These are phyloP conservation scores for Neonothopanus nambi DNA, from an alignment of 1,284 basidiomycete genomes.

Conservation along the genomic window DNA sequence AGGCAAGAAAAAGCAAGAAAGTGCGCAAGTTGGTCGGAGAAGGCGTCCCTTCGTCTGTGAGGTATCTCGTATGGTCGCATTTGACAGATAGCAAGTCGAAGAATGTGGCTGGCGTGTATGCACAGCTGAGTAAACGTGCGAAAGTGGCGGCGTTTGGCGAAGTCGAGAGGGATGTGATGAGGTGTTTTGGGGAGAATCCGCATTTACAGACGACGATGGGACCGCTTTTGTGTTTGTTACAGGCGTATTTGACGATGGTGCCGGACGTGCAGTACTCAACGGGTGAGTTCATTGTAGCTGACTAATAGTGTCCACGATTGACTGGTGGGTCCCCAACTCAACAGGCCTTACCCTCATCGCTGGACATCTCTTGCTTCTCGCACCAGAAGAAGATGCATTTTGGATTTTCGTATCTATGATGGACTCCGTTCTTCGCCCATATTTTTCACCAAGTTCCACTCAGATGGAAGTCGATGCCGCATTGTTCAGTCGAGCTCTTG, in stretches of 20 bases:
- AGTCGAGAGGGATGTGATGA: conserved; percentile 63
- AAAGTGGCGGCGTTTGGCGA: conserved; percentile 51
- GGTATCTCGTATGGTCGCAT: conserved; percentile 85
- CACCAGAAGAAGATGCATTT: conserved; percentile 90
- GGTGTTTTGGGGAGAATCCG: conserved; percentile 52
- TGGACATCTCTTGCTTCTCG: conserved; percentile 78
- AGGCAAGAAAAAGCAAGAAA: conserved; percentile 82
- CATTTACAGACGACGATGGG: conserved; percentile 54
- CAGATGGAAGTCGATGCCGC: conserved; percentile 82
- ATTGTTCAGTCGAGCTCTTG: conserved; percentile 76
- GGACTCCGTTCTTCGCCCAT: conserved; percentile 78
- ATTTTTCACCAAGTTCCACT: conserved; percentile 71
- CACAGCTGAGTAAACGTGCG: conserved; percentile 61
- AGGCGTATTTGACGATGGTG: conserved; percentile 79
- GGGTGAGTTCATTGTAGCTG: conserved; percentile 29
- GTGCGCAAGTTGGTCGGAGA: conserved; percentile 79
- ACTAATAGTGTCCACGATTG: not conserved
- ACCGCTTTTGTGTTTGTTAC: conserved; percentile 59
- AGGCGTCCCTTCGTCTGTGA: conserved; percentile 79
- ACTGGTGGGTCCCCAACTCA: not conserved
- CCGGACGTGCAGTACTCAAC: conserved; percentile 76
- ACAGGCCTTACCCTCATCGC: conserved; percentile 75
- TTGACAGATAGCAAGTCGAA: conserved; percentile 75
- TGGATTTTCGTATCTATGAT: conserved; percentile 89
- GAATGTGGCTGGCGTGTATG: conserved; percentile 70